These are phyloP conservation scores for Panaeolus cyanescens DNA, from an alignment of 768 basidiomycete genomes.

Conservation along the genomic window DNA sequence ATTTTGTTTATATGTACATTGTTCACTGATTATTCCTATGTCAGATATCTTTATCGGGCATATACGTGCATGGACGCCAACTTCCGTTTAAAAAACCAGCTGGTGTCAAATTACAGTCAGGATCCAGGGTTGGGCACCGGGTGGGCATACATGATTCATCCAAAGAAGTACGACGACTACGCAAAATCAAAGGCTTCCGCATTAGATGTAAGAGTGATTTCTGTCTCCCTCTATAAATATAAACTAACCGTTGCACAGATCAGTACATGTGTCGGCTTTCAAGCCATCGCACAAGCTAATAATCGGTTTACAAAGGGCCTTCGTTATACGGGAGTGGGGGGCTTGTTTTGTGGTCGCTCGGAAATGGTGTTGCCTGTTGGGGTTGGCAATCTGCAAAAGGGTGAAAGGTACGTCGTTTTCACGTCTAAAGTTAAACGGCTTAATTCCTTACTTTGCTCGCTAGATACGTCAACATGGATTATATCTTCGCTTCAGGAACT, in stretches of 20 bases:
- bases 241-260: conserved; percentile 8
- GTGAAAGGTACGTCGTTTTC: conserved; percentile 23
- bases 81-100: no score
- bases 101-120: no score
- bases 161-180: conserved; percentile 7
- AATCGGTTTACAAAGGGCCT: conserved; percentile 14
- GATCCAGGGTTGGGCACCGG: conserved; percentile 14
- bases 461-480: conserved; percentile 16
- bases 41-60: conserved; percentile 17
- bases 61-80: no score
- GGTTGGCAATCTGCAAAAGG: conserved; percentile 29
- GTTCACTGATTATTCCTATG: neutral
- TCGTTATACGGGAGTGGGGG: conserved; percentile 19
- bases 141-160: conserved; percentile 10
- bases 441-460: neutral
- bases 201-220: conserved; percentile 5
- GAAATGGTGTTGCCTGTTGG: conserved; percentile 6
- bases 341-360: conserved; percentile 6
- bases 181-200: conserved; percentile 5
- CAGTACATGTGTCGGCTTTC: conserved; percentile 23
- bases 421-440: neutral
- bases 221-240: no score
- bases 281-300: conserved; percentile 21
- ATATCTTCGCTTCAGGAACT: conserved; percentile 4
- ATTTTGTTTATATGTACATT: neutral